These are phyloP conservation scores for Senna siamea DNA, from an alignment of 306 rosid species.

Conservation along the genomic window DNA sequence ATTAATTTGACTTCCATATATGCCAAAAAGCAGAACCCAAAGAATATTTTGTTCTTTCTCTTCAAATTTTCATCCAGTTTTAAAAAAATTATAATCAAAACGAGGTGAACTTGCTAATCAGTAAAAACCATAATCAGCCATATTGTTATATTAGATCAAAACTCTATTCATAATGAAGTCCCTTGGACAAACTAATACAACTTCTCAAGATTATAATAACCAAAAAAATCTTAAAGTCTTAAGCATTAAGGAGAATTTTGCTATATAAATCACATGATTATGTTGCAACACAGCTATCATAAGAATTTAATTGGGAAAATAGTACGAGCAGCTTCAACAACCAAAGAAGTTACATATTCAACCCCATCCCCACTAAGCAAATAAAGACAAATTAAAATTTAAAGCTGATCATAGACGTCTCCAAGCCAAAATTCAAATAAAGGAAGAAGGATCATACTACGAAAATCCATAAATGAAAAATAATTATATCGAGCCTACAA, in stretches of 20 bases:
- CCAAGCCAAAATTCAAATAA: conserved; percentile 22
- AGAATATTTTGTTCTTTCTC: neutral
- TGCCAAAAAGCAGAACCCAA: neutral
- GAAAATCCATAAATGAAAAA: conserved; percentile 30
- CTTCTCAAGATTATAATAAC: neutral
- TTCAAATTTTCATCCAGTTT: neutral
- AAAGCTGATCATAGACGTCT: conserved; percentile 4
- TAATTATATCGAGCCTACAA: neutral
- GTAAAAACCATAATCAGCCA: conserved; percentile 10
- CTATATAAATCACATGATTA: neutral
- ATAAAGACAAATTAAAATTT: neutral
- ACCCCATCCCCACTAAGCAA: neutral
- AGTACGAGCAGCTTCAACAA: neutral
- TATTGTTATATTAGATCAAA: neutral
- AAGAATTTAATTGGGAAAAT: neutral
- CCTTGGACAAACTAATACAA: neutral
- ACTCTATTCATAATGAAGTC: neutral
- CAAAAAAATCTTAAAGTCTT: neutral
- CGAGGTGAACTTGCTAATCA: conserved; percentile 1
- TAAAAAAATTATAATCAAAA: neutral
- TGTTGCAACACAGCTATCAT: neutral
- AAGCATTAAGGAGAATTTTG: neutral
- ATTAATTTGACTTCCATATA: neutral
- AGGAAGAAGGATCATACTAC: conserved; percentile 25
- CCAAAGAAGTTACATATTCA: neutral